Percentiles rank a stretch among this genome's conserved stretches.
These are phyloP conservation scores for Pythium rishiriense DNA, from an alignment of 352 stramenopile species.

Conservation along the genomic window DNA sequence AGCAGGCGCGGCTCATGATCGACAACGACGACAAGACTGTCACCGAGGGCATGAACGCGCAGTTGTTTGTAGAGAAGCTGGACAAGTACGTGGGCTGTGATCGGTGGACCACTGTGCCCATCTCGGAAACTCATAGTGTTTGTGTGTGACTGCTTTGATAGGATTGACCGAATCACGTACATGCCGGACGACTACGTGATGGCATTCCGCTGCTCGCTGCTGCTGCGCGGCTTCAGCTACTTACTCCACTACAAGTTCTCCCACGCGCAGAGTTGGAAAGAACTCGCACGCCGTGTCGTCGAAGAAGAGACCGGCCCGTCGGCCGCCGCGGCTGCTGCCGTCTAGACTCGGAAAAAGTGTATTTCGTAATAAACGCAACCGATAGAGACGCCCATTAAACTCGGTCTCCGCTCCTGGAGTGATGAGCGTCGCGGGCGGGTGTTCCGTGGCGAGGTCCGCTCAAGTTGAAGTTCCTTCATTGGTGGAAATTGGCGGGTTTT, in stretches of 20 bases:
- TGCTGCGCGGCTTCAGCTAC: constrained; percentile 86
- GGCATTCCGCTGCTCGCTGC: constrained; percentile 82
- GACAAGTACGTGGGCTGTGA: constrained; percentile 75
- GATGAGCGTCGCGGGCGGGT: no score
- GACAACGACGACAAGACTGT: constrained; percentile 82
- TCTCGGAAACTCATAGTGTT: no score
- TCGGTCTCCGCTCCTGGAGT: neutral
- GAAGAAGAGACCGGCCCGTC: constrained; percentile 35
- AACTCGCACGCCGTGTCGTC: constrained; percentile 62
- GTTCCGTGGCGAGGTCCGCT: neutral
- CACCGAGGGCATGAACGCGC: constrained; percentile 83
- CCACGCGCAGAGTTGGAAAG: constrained; percentile 79
- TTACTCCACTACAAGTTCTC: constrained; percentile 87
- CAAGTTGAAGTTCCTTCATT: constrained; percentile 4
- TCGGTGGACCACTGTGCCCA: no score
- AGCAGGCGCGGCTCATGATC: constrained; percentile 83
- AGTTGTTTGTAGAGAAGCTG: constrained; percentile 84
- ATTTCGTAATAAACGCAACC: constrained; percentile 2
- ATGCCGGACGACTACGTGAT: constrained; percentile 88
- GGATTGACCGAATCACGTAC: constrained; percentile 79
- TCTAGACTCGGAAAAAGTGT: neutral
- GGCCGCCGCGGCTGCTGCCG: neutral
- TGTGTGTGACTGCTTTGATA: constrained; percentile 16
- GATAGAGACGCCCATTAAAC: neutral
- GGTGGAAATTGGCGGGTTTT: neutral